phyloP scores from a whole-genome alignment of 2,329 filamentous ascomycete genomes.

The Dothiorella sarmentorum region DNA sequence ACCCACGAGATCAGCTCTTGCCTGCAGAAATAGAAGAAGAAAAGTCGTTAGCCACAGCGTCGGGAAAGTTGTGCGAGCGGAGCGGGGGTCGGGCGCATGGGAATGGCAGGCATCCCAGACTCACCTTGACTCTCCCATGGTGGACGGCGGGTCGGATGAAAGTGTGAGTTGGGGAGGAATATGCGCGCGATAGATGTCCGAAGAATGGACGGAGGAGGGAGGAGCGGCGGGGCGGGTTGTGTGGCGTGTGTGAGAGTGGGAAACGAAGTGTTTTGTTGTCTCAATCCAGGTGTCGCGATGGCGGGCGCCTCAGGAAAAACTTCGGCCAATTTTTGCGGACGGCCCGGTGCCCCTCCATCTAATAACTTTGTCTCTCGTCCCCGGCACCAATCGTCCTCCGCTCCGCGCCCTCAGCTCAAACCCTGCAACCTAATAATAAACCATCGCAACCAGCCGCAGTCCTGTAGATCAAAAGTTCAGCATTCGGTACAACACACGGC shows the following conservation, averaged over 20 bases:
- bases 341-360: conserved; percentile 7
- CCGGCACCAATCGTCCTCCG: neutral
- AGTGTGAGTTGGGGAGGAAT: neutral
- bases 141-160: neutral
- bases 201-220: neutral
- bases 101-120: neutral
- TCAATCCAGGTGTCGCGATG: conserved; percentile 16
- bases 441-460: too few relatives aligned
- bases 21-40: too few relatives aligned
- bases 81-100: conserved; percentile 20
- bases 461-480: too few relatives aligned
- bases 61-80: conserved; percentile 21
- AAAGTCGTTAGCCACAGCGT: conserved; percentile 13
- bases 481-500: too few relatives aligned
- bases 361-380: too few relatives aligned
- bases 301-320: too few relatives aligned
- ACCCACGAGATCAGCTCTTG: conserved; percentile 96
- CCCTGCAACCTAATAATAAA: too few relatives aligned
- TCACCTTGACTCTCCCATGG: conserved; percentile 64
- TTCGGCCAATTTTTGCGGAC: neutral
- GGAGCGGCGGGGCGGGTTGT: neutral
- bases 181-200: neutral
- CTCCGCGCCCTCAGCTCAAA: neutral
- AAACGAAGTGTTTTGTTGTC: conserved; percentile 15
- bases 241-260: neutral